Evolutionary conservation across 2,329 filamentous ascomycete genomes (phyloP), one percentile per base, ranked within the genome.

Genomic region (Geosmithia flava): DNA sequence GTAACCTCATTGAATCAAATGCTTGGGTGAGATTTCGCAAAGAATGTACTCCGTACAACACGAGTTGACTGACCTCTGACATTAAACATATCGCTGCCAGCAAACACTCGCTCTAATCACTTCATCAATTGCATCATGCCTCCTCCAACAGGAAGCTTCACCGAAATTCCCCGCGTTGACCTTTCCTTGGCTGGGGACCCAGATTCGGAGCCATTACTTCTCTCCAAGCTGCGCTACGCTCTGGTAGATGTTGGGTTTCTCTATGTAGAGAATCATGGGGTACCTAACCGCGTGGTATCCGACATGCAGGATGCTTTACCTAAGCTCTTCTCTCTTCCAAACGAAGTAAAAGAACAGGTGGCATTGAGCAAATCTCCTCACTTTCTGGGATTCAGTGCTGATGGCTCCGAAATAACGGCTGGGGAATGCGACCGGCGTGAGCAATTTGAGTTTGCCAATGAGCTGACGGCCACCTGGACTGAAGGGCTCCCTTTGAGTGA

Each of bases 401-500:
- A 69, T 17, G 77, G 76, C 0, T 64, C 71, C 20, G 78, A 81
- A 57, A 75, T 62, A 0, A 82, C 79, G 2, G 70, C 73, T 0
- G 74, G 75, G 0, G 60, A 62, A 47, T 54, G 60, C 15, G 78
- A 82, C 55, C 60, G 66, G 17, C 62, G 77, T 17, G 77, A 82
- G 56, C 78, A 81, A 53, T 74, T 79, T 45, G 77, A 81, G 55
- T 75, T 77, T 55, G 76, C 74, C 15, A 80, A 75, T 0, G 76
- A 81, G 52, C 59, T 80, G 29, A 49, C 60, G 0, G 63, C 59
- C 1, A 63, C 55, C 1, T 68, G 66, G 57, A 44, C 54, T 1
- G 52, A 53, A 4, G 61, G 56, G 1, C 44, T 54, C 11, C 66
- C 69, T 4, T 48, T 70, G 20, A 67, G 64, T 47, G 70, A 72